phyloP scores from a whole-genome alignment of 2,329 filamentous ascomycete species.

The Cytospora paraplurivora region DNA sequence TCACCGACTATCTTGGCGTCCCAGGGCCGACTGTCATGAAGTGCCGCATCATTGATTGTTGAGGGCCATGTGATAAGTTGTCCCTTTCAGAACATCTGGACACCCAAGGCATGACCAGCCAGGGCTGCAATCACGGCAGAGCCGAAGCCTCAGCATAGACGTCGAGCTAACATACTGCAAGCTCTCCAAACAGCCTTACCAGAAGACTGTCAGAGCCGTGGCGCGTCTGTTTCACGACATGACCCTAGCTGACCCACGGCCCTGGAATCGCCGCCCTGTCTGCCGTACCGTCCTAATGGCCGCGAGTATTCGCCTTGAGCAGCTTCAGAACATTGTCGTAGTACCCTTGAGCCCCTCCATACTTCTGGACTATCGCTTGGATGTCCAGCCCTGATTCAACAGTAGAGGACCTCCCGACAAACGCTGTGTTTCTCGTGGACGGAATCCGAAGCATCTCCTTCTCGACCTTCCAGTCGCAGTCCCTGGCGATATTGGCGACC shows the following conservation, averaged over 20 bases:
- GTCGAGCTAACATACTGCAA: neutral
- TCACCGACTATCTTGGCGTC: neutral
- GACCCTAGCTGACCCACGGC: neutral
- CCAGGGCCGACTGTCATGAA: neutral
- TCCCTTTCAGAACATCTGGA: neutral
- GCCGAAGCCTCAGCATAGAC: neutral
- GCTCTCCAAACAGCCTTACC: neutral
- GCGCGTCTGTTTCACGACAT: neutral
- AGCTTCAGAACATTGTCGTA: slow-evolving; percentile 63
- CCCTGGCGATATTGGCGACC: slow-evolving; percentile 67
- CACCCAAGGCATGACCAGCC: neutral
- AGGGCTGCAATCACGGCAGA: neutral
- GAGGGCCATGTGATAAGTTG: neutral
- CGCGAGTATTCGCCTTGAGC: slow-evolving; percentile 50
- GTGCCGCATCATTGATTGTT: neutral
- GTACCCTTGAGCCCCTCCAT: slow-evolving; percentile 61
- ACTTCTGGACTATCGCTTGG: slow-evolving; percentile 48
- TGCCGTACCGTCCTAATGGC: slow-evolving; percentile 39
- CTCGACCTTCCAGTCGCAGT: slow-evolving; percentile 76
- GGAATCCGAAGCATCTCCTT: slow-evolving; percentile 88
- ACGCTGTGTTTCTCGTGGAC: slow-evolving; percentile 81
- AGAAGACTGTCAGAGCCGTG: neutral
- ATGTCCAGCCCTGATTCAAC: slow-evolving; percentile 42
- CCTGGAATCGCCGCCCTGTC: neutral
- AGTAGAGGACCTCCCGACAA: slow-evolving; percentile 65